Conservation (phyloP, 2,329 filamentous ascomycete genomes). For the Fusarium chuoi region DNA sequence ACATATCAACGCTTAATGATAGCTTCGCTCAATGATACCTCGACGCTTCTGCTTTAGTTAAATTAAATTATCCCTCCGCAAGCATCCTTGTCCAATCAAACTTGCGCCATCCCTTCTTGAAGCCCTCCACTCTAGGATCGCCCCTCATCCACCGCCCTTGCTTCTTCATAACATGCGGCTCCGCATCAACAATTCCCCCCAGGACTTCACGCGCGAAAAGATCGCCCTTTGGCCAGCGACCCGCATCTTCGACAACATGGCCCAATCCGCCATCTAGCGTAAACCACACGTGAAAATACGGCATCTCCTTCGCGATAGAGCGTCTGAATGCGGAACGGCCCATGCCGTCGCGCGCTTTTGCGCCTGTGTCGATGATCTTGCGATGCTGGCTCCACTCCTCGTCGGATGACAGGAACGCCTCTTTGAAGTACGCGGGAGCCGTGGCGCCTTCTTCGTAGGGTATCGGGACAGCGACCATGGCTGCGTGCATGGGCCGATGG, state of each 20-base stretch:
- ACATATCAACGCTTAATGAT: slow-evolving; percentile 22
- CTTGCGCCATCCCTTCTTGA: slow-evolving; percentile 86
- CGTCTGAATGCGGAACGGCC: slow-evolving; percentile 85
- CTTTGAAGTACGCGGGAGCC: slow-evolving; percentile 93
- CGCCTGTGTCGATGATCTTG: slow-evolving; percentile 90
- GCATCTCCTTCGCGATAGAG: slow-evolving; percentile 92
- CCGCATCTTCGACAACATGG: slow-evolving; percentile 88
- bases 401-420: slow-evolving; percentile 88
- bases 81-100: slow-evolving; percentile 85
- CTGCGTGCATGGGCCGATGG: slow-evolving; percentile 81
- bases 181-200: slow-evolving; percentile 89
- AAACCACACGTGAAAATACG: slow-evolving; percentile 99
- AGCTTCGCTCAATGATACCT: background rate
- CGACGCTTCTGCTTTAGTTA: background rate
- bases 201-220: slow-evolving; percentile 92
- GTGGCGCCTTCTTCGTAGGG: slow-evolving; percentile 92
- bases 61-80: slow-evolving; percentile 47
- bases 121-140: slow-evolving; percentile 77
- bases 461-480: slow-evolving; percentile 86
- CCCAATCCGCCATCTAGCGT: slow-evolving; percentile 89
- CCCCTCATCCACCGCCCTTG: slow-evolving; percentile 85
- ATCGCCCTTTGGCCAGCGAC: slow-evolving; percentile 89
- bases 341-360: slow-evolving; percentile 68
- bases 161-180: slow-evolving; percentile 84
- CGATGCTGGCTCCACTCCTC: slow-evolving; percentile 97